Conservation (phyloP, 192 early-diverging fungal species). For the Oehlia diaphana region DNA sequence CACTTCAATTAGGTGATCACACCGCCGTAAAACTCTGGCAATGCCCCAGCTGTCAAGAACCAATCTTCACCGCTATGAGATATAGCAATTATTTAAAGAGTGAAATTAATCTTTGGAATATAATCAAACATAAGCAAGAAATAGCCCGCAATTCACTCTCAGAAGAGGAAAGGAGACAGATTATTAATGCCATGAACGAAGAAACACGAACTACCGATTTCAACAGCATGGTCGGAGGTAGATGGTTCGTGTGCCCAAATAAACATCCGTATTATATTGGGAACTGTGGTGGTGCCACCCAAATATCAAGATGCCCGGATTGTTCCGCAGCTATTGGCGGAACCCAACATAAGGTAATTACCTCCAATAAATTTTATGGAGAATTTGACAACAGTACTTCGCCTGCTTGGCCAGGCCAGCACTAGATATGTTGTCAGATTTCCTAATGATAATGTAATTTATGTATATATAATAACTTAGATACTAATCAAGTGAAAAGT, state of each 20-base stretch:
- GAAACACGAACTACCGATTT: constrained; percentile 15
- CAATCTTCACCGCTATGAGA: constrained; percentile 32
- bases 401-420: constrained; percentile 43
- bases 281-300: constrained; percentile 43
- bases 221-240: constrained; percentile 36
- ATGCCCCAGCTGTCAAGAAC: constrained; percentile 37
- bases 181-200: constrained; percentile 40
- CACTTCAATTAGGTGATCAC: constrained; percentile 27
- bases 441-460: not conserved
- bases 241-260: constrained; percentile 45
- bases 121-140: constrained; percentile 36
- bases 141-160: constrained; percentile 28
- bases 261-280: constrained; percentile 45
- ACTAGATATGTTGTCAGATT: not conserved
- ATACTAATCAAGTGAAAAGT: too few relatives aligned
- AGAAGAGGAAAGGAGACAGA: constrained; percentile 26
- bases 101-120: constrained; percentile 35
- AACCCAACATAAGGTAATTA: constrained; percentile 31
- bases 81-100: constrained; percentile 38
- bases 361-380: constrained; percentile 39
- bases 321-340: constrained; percentile 37
- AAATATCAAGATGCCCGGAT: constrained; percentile 36
- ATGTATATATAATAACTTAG: too few relatives aligned
- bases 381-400: constrained; percentile 38
- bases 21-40: constrained; percentile 39